Evolutionary conservation across 352 stramenopile species (phyloP).

Genomic region (Phytophthora melonis): DNA sequence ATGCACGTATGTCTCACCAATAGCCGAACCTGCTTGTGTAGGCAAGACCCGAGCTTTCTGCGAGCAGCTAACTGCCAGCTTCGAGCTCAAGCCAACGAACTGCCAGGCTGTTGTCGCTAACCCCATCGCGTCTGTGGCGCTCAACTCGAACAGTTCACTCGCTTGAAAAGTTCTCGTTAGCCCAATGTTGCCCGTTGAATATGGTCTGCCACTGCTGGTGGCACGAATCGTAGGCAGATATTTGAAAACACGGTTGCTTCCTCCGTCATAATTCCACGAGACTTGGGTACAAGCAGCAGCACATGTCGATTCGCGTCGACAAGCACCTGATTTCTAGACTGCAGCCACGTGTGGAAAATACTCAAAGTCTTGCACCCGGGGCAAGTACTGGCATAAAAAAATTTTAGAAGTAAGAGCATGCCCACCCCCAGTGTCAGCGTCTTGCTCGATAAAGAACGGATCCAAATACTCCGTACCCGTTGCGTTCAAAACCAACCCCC

Average conservation of each 20-base stretch:
- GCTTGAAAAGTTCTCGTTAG: background rate
- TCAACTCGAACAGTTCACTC: conserved; percentile 9
- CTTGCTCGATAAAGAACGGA: conserved; percentile 26
- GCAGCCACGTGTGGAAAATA: conserved; percentile 21
- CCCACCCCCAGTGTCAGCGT: background rate
- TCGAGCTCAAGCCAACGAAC: conserved; percentile 5
- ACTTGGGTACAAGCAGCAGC: conserved; percentile 22
- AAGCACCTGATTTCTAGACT: conserved; percentile 17
- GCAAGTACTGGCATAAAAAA: conserved; percentile 21
- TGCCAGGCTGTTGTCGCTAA: conserved; percentile 26
- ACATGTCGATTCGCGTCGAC: conserved; percentile 16
- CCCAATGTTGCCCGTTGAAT: conserved; percentile 21
- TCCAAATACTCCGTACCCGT: conserved; percentile 20
- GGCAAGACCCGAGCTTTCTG: conserved; percentile 24
- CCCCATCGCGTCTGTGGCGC: conserved; percentile 16
- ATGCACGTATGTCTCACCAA: background rate
- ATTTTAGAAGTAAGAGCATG: conserved; percentile 3
- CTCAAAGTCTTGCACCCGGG: conserved; percentile 16
- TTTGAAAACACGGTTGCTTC: conserved; percentile 4
- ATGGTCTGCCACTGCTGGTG: background rate
- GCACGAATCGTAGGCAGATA: conserved; percentile 28
- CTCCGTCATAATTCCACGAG: conserved; percentile 12
- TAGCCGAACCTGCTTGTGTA: background rate
- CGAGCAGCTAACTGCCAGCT: conserved; percentile 23
- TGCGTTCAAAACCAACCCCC: conserved; percentile 20